A percentile compares a stretch with the other conserved stretches of the same genome.
phyloP scores from a whole-genome alignment of 371 early-diverging fungal species.

The Sanchytrium tribonematis region DNA sequence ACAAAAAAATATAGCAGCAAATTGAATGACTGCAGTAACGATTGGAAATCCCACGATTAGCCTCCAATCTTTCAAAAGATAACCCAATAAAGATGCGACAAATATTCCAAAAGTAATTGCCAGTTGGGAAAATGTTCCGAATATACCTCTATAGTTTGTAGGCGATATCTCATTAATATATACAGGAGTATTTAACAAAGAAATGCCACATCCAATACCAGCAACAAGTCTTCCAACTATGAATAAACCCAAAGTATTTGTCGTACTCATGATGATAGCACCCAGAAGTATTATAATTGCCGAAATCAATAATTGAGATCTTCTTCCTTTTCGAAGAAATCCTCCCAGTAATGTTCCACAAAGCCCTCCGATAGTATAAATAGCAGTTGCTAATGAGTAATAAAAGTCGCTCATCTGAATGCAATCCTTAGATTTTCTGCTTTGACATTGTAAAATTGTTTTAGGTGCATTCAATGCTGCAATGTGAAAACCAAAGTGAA shows the following conservation, averaged over 20 bases:
- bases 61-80: not conserved
- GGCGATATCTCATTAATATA: constrained; percentile 9
- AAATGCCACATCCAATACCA: constrained; percentile 9
- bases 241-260: not conserved
- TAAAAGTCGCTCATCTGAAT: not conserved
- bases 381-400: not conserved
- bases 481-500: not conserved
- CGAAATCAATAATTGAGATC: not conserved
- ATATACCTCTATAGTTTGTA: constrained; percentile 5
- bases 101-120: constrained; percentile 8
- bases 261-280: not conserved
- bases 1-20: too few relatives aligned
- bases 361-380: not conserved
- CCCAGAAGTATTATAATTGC: not conserved
- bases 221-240: constrained; percentile 7
- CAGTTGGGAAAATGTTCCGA: constrained; percentile 8
- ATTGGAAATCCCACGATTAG: not conserved
- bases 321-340: not conserved
- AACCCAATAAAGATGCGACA: not conserved
- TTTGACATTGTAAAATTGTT: not conserved
- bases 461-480: not conserved
- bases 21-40: not conserved
- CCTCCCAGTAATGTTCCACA: not conserved
- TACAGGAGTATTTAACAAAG: constrained; percentile 7
- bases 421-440: not conserved